Evolutionary conservation across 1,284 basidiomycete species (phyloP), one percentile per base, ranked within the genome.

Genomic region (Sporisorium graminicola): DNA sequence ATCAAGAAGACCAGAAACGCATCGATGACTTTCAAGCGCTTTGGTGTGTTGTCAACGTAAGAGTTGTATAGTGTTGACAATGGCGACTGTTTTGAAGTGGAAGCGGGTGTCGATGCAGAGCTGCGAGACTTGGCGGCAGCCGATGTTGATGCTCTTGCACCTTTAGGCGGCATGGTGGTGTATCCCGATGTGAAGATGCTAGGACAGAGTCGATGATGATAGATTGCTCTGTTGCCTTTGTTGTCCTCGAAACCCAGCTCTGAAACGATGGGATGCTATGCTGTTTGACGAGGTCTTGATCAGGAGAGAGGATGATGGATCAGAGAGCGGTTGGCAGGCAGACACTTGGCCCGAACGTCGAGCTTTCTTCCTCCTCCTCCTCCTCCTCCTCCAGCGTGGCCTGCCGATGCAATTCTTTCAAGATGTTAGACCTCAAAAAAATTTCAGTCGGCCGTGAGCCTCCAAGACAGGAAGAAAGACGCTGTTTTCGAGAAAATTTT

Each of bases 11-110:
- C 88, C 74, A 98, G 89, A 88, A 98, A 98, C 13, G 91, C 89
- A 88, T 99, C 96, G 86, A 98, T 91, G 86, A 97, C 91, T 88
- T 98, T 97, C 80, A 98, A 90, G 29, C 93, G 90, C 73, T 92
- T 88, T 6, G 94, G 89, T 0, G 94, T 96, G 64, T 90, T 89
- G 26, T 90, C 88, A 81, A 88, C 87, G 88, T 98, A 97, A 37
- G 94, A 91, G 82, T 89, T 90, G 89, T 90, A 91, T 47, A 95
- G 89, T 55, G 74, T 72, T 29, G 73, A 60, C 22, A 75, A 8
- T 8, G 73, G 73, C 7, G 66, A 68, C 20, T 57, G 55, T 18
- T 60, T 56, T 2, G 70, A 55, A 20, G 63, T 54, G 20, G 60
- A 63, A 18, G 70, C 40, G 5, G 67, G 27, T 24, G 49, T 18